Evolutionary conservation across 2,329 filamentous ascomycete species (phyloP).

Genomic region (Seiridium unicorne): DNA sequence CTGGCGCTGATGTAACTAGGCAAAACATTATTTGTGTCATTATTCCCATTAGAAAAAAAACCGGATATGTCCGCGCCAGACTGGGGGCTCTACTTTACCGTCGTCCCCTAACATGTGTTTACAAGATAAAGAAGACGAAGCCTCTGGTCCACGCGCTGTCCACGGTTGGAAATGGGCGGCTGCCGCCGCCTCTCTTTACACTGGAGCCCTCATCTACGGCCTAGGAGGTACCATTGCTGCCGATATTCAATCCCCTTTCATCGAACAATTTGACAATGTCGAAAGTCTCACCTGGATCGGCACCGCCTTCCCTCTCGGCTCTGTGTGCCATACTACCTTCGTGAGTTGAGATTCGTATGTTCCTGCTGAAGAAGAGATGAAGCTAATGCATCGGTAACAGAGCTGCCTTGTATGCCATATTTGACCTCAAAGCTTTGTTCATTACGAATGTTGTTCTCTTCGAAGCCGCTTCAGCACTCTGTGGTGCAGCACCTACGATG

Average conservation of each 20-base stretch:
- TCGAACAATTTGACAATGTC: slow-evolving; percentile 13
- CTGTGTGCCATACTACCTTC: not conserved
- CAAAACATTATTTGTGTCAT: not conserved
- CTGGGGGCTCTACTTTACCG: too few relatives aligned
- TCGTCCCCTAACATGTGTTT: not conserved
- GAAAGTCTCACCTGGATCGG: not conserved
- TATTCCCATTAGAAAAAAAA: not conserved
- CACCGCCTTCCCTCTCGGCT: not conserved
- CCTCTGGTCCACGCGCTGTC: not conserved
- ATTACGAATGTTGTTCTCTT: slow-evolving; percentile 15
- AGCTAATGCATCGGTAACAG: not conserved
- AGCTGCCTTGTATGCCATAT: slow-evolving; percentile 32
- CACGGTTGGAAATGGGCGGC: slow-evolving; percentile 1
- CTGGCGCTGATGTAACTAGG: not conserved
- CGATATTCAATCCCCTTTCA: not conserved
- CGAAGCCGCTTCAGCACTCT: slow-evolving; percentile 29
- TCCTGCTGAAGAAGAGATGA: not conserved
- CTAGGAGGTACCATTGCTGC: slow-evolving; percentile 14
- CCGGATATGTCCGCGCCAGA: not conserved
- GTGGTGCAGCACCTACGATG: slow-evolving; percentile 42
- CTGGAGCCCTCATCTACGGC: slow-evolving; percentile 32
- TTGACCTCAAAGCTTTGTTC: slow-evolving; percentile 39
- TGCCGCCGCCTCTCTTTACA: slow-evolving; percentile 2
- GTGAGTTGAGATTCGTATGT: not conserved
- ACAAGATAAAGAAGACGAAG: not conserved